Base-by-base conservation (phyloP, 1,139 yeast genomes). In the Candida frijolesensis region DNA sequence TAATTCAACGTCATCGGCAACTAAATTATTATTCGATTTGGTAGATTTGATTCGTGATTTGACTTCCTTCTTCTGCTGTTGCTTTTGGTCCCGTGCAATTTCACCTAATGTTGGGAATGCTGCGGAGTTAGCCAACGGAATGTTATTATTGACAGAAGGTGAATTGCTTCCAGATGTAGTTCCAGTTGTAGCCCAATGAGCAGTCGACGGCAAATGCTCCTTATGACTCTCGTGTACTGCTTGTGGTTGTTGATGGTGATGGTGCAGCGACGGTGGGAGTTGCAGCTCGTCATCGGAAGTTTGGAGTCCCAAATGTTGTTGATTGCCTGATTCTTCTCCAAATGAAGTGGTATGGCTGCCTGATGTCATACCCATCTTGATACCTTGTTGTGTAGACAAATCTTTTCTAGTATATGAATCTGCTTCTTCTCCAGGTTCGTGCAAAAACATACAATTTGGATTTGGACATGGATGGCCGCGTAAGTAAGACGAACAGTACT, bases 371-470 rank as follows among this genome's bases (percentile, higher is more conserved):
- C 81, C 79, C 82, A 82, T 82, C 65, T 80, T 82, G 56, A 82
- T 78, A 58, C 85, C 84, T 62, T 88, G 91, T 64, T 89, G 88
- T 14, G 96, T 88, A 12, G 92, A 85, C 64, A 91, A 78, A 65
- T 92, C 97, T 66, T 92, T 95, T 69, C 97, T 85, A 33, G 97
- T 89, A 69, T 90, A 94, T 7, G 96, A 87, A 63, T 95, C 99
- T 1, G 98, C 98, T 67, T 95, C 99, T 72, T 95, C 99, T 53
- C 99, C 99, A 2, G 99, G 99, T 68, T 95, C 99, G 67, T 95
- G 99, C 61, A 95, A 78, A 64, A 94, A 95, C 99, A 95, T 95
- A 78, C 99, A 95, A 66, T 91, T 91, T 54, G 99, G 99, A 69
- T 95, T 95, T 53, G 97, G 99, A 71, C 99, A 95, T 18, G 96